A percentile compares a stretch with the other conserved stretches of the same genome.
These are phyloP conservation scores for Trichoderma gracile DNA, from an alignment of 2,329 filamentous ascomycete genomes.

Conservation along the genomic window DNA sequence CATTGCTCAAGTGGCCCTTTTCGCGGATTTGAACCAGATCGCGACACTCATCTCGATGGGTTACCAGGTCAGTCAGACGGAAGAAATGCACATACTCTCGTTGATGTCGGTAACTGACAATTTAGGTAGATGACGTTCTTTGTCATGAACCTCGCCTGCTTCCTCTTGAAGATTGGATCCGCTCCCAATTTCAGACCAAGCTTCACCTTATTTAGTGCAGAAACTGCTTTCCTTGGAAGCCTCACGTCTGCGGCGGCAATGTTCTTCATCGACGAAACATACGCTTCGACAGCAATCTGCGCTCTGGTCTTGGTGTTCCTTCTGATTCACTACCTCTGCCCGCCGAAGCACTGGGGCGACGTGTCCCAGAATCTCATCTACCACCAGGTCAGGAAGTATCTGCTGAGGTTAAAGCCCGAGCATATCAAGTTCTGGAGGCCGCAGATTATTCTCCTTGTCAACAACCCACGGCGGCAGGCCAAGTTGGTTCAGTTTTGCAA, in stretches of 20 bases:
- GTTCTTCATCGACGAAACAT: constrained; percentile 86
- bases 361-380: constrained; percentile 89
- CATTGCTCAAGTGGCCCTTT: constrained; percentile 75
- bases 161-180: constrained; percentile 81
- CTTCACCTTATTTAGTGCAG: constrained; percentile 87
- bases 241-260: constrained; percentile 77
- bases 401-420: constrained; percentile 78
- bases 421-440: constrained; percentile 94
- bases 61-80: constrained; percentile 59
- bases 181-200: constrained; percentile 87
- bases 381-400: constrained; percentile 80
- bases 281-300: constrained; percentile 73
- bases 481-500: constrained; percentile 90
- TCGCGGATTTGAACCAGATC: constrained; percentile 84
- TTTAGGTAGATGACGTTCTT: constrained; percentile 72
- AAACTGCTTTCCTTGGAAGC: constrained; percentile 74
- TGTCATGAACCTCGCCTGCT: constrained; percentile 84
- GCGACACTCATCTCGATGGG: constrained; percentile 89
- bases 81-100: background rate
- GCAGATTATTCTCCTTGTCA: constrained; percentile 81
- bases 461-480: constrained; percentile 77
- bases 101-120: background rate
- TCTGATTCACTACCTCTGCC: constrained; percentile 80
- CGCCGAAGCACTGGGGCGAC: constrained; percentile 87
- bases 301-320: constrained; percentile 76